phyloP scores from a whole-genome alignment of 805 yeast genomes.

The Brettanomyces sp. region DNA sequence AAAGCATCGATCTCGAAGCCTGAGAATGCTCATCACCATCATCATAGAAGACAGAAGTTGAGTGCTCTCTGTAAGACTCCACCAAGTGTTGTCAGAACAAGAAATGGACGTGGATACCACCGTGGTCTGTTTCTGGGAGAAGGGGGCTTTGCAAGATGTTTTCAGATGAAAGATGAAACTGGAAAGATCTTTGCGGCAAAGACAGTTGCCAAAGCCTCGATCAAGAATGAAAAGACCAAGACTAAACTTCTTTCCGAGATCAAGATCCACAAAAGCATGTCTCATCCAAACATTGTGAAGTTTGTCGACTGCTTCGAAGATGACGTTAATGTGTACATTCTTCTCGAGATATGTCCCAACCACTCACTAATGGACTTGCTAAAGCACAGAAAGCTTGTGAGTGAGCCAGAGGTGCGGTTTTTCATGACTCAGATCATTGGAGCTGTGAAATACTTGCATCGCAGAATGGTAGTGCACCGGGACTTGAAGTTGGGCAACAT shows the following conservation, averaged over 20 bases:
- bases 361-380: constrained; percentile 90
- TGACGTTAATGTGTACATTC: constrained; percentile 84
- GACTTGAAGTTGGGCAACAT: constrained; percentile 94
- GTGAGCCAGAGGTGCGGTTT: constrained; percentile 86
- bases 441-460: constrained; percentile 87
- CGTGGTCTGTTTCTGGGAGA: constrained; percentile 90
- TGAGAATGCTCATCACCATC: constrained; percentile 19
- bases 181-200: constrained; percentile 92
- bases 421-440: constrained; percentile 91
- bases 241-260: constrained; percentile 84
- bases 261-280: constrained; percentile 84
- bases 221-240: constrained; percentile 83
- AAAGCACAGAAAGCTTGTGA: constrained; percentile 71
- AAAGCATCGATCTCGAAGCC: constrained; percentile 27
- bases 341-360: constrained; percentile 90
- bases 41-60: constrained; percentile 80
- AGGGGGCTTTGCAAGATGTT: constrained; percentile 98
- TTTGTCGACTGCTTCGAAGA: constrained; percentile 97
- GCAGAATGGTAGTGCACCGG: constrained; percentile 87
- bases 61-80: constrained; percentile 94
- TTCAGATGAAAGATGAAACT: constrained; percentile 85
- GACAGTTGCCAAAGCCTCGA: constrained; percentile 93
- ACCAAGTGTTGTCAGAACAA: constrained; percentile 82
- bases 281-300: constrained; percentile 83
- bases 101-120: constrained; percentile 80